Evolutionary conservation across 805 yeast species (phyloP), one percentile per base, ranked within the genome.

Genomic region (Lachancea meyersii): DNA sequence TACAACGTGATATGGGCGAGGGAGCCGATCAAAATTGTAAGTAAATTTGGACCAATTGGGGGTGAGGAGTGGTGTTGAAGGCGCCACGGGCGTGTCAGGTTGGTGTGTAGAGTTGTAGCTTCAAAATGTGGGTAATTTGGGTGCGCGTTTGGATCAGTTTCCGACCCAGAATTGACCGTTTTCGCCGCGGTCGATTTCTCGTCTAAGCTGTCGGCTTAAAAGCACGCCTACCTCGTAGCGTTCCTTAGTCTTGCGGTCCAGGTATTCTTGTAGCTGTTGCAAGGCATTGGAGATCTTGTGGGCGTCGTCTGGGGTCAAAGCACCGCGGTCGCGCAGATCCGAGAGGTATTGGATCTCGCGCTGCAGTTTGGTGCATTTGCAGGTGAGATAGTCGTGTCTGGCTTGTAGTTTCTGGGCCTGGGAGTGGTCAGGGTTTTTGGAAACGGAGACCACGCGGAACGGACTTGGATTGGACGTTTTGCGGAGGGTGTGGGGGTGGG

Each of bases 161-260:
- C 65, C 61, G 13, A 60, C 56, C 66, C 66, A 61, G 43, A 61
- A 61, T 31, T 60, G 58, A 24, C 65, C 72, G 44, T 64, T 60
- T 40, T 65, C 69, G 22, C 73, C 73, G 40, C 67, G 62, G 45
- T 68, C 68, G 23, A 69, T 67, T 43, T 68, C 59, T 36, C 58
- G 64, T 51, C 73, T 62, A 33, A 69, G 52, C 19, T 67, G 65
- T 35, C 72, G 60, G 19, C 72, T 66, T 28, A 70, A 46, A 33
- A 57, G 50, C 5, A 69, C 66, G 13, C 72, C 74, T 3, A 67
- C 52, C 31, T 69, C 74, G 49, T 70, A 69, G 48, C 64, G 65
- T 49, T 69, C 69, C 51, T 69, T 70, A 35, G 60, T 63, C 49
- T 70, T 69, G 36, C 57, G 60, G 38, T 70, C 73, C 14, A 68